Evolutionary conservation across 2,329 filamentous ascomycete genomes (phyloP), one percentile per base, ranked within the genome.

Genomic region (Metarhizium album): DNA sequence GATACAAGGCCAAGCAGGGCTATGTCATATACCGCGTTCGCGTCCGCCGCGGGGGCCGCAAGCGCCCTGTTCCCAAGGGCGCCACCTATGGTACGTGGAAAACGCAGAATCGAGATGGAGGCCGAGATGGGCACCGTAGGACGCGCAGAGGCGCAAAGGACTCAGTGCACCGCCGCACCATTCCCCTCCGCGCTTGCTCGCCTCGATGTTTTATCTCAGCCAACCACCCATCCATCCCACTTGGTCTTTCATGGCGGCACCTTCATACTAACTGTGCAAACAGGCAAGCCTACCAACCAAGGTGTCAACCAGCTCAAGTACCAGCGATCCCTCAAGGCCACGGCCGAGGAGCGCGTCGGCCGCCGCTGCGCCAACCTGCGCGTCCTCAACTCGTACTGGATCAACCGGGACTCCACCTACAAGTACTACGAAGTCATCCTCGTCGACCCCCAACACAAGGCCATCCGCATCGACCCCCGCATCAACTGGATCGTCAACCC

Each of bases 401-500:
- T 98, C 82, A 98, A 98, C 87, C 90, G 97, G 83, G 93, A 98
- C 82, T 96, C 90, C 56, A 98, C 93, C 77, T 98, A 97, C 88
- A 98, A 98, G 84, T 98, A 98, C 87, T 98, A 83, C 82, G 93
- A 98, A 80, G 85, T 97, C 76, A 97, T 98, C 80, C 88, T 96
- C 70, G 91, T 98, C 72, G 93, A 98, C 80, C 93, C 93, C 73
- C 87, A 94, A 81, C 93, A 98, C 88, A 97, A 97, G 84, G 93
- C 93, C 70, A 98, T 98, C 83, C 93, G 93, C 75, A 88, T 87
- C 71, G 93, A 98, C 75, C 80, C 93, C 69, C 90, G 93, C 77
- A 97, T 98, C 87, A 98, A 95, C 88, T 98, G 93, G 93, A 98
- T 98, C 82, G 89, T 91, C 79, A 94, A 94, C 79, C 87, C 93